Percentiles rank a stretch among this genome's conserved stretches.
Conservation (phyloP, 352 stramenopile species). For the Pelagophyceae sp. region DNA sequence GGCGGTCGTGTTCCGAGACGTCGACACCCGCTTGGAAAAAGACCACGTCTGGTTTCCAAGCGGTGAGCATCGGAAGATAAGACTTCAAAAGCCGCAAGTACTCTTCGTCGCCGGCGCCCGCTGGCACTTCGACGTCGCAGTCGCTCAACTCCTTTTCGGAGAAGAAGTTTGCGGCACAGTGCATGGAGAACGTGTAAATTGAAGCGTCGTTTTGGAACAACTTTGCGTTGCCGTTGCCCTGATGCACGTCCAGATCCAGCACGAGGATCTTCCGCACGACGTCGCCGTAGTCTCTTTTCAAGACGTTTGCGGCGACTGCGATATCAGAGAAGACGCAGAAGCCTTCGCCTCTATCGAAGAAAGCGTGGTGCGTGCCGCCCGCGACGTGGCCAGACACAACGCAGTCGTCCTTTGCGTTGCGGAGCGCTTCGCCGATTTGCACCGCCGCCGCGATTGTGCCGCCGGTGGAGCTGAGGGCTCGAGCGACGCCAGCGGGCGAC, state of each 20-base stretch:
- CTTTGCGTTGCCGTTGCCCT: conserved; percentile 65
- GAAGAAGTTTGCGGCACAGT: conserved; percentile 65
- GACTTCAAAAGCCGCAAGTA: conserved; percentile 54
- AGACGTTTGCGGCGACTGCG: conserved; percentile 61
- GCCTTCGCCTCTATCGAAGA: conserved; percentile 60
- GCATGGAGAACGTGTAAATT: conserved; percentile 63
- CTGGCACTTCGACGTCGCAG: conserved; percentile 59
- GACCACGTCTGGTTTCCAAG: conserved; percentile 43
- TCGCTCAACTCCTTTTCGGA: conserved; percentile 56
- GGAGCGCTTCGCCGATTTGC: conserved; percentile 34
- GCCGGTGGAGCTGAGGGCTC: conserved; percentile 52
- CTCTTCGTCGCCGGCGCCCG: conserved; percentile 48
- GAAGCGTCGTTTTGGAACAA: conserved; percentile 49
- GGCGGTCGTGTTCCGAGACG: conserved; percentile 51
- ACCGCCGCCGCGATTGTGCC: conserved; percentile 52
- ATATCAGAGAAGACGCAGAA: conserved; percentile 71
- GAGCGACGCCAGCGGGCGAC: conserved; percentile 46
- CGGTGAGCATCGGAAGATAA: conserved; percentile 45
- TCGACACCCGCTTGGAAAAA: conserved; percentile 66
- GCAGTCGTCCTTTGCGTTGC: conserved; percentile 5
- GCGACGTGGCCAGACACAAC: conserved; percentile 49
- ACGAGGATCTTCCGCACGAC: conserved; percentile 54
- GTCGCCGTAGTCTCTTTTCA: conserved; percentile 46
- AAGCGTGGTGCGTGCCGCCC: conserved; percentile 67
- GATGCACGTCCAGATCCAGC: conserved; percentile 65